Evolutionary conservation across 331 rosid species (phyloP).

Genomic region (Malus hybrid): DNA sequence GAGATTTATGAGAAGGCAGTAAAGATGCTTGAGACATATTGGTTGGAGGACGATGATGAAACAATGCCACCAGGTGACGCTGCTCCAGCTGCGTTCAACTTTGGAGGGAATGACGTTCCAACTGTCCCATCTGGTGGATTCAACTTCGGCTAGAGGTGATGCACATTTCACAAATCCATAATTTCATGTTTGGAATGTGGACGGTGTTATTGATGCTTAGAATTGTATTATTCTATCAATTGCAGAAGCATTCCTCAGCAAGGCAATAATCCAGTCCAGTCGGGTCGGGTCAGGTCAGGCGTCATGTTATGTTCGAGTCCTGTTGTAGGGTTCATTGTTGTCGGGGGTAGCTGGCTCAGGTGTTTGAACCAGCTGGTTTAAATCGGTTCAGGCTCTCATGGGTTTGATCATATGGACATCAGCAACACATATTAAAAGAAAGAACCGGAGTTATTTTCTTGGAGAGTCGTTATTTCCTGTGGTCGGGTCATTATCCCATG

Average conservation of each 20-base stretch:
- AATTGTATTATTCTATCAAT: background rate
- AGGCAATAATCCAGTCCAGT: background rate
- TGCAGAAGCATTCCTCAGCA: background rate
- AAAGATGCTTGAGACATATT: conserved; percentile 77
- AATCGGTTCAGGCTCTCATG: conserved; percentile 12
- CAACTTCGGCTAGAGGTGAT: conserved; percentile 63
- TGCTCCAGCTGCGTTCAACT: conserved; percentile 51
- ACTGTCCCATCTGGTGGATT: conserved; percentile 73
- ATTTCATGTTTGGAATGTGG: background rate
- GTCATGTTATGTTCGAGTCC: conserved; percentile 4
- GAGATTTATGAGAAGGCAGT: conserved; percentile 89
- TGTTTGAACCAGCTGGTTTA: conserved; percentile 37
- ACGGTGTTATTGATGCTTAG: background rate
- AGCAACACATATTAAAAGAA: conserved; percentile 22
- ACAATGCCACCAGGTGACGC: conserved; percentile 79
- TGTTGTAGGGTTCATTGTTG: conserved; percentile 6
- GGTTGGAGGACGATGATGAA: conserved; percentile 86
- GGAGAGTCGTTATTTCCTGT: conserved; percentile 17
- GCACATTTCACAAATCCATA: background rate
- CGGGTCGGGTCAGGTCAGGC: background rate
- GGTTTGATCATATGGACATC: conserved; percentile 25
- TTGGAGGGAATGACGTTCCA: conserved; percentile 43
- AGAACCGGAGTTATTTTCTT: conserved; percentile 14
- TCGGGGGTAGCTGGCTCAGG: conserved; percentile 12
- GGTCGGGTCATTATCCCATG: conserved; percentile 8